Evolutionary conservation across 495 filamentous ascomycete genomes (phyloP), one percentile per base, ranked within the genome.

Genomic region (Talaromyces adpressus): DNA sequence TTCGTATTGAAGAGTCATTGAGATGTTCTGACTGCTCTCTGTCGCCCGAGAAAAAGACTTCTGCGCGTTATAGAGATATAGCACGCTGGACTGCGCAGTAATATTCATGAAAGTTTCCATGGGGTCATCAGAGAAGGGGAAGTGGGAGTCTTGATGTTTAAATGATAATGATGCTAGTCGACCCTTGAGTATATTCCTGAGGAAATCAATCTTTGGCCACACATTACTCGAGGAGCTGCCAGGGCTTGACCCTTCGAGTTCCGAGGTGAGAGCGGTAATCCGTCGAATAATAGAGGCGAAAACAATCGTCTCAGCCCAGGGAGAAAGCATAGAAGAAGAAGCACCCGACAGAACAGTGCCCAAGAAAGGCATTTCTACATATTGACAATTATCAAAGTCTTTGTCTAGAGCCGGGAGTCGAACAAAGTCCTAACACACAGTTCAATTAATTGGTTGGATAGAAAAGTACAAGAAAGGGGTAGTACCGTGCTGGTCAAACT

Each of bases 351-450:
- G 75, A 7, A 72, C 71, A 56, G 83, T 78, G 1, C 73, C 66
- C 0, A 84, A 63, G 51, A 79, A 80, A 18, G 62, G 69, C 11
- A 70, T 74, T 29, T 72, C 72, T 41, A 73, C 70, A 2, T 76
- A 75, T 27, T 79, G 70, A 3, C 75, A 75, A 14, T 71, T 74
- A 66, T 84, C 78, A 45, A 84, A 84, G 18, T 79, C 73, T 8
- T 70, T 62, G 30, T 84, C 81, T 0, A 75, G 76, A 1, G 75
- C 74, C 12, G 81, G 80, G 7, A 83, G 76, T 5, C 79, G 76
- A 34, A 34, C 32, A 34, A 34, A 34, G 32, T 34, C 32, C 32
- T 34, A 34, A 34, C 32, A 34, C 32, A 34, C 8, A 34, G 32
- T 9, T 34, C 4, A 34, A 34, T 34, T 34, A 34, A 34, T 34